Evolutionary conservation across 306 rosid species (phyloP).

Genomic region (Canavalia ensiformis): DNA sequence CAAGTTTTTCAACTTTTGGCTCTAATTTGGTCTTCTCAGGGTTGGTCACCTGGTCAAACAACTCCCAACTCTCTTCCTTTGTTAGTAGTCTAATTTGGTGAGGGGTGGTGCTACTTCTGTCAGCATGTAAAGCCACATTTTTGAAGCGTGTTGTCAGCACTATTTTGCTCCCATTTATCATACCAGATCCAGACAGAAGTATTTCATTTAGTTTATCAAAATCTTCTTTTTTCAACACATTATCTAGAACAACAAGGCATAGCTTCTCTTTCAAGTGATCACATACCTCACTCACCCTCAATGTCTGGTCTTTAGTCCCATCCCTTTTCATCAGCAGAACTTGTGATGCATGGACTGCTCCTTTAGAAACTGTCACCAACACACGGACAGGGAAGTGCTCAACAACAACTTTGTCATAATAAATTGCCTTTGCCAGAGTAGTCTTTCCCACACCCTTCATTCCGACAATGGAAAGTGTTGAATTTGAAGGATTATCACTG

Average conservation of each 20-base stretch:
- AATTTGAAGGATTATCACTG: neutral
- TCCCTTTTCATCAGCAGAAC: constrained; percentile 40
- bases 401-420: neutral
- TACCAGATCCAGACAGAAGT: neutral
- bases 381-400: constrained; percentile 40
- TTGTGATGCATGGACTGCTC: constrained; percentile 18
- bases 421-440: constrained; percentile 53
- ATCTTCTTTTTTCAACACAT: constrained; percentile 20
- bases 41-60: constrained; percentile 47
- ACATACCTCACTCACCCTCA: neutral
- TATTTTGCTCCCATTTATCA: constrained; percentile 42
- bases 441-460: constrained; percentile 62
- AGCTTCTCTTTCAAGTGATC: constrained; percentile 9
- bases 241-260: constrained; percentile 48
- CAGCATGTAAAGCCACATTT: constrained; percentile 27
- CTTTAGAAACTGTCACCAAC: constrained; percentile 42
- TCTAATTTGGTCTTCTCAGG: neutral
- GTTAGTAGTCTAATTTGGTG: constrained; percentile 48
- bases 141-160: constrained; percentile 43
- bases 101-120: neutral
- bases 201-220: neutral
- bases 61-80: constrained; percentile 51
- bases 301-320: constrained; percentile 8
- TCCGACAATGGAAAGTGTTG: constrained; percentile 51
- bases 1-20: constrained; percentile 33